A percentile compares a stretch with the other conserved stretches of the same genome.
Conservation (phyloP, 306 rosid species). For the Erythrophleum fordii region DNA sequence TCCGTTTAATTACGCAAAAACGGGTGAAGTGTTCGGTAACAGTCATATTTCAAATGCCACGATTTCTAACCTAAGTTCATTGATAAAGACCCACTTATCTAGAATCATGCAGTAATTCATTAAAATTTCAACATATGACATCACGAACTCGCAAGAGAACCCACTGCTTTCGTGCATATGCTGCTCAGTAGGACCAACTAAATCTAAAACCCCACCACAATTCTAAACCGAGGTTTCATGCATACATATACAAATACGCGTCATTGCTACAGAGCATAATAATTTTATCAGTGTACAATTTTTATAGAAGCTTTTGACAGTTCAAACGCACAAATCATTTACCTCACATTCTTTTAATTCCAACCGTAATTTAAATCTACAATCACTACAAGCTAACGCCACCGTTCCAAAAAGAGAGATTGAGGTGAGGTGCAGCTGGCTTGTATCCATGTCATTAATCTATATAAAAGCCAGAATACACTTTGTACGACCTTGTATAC, state of each 20-base stretch:
- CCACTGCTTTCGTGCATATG: neutral
- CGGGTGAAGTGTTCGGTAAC: conserved; percentile 39
- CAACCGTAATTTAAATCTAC: neutral
- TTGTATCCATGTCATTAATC: neutral
- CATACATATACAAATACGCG: neutral
- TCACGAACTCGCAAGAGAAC: conserved; percentile 15
- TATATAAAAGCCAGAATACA: neutral
- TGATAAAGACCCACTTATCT: conserved; percentile 7
- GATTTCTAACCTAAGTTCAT: conserved; percentile 32
- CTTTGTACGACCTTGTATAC: neutral
- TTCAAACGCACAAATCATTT: neutral
- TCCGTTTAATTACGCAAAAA: conserved; percentile 22
- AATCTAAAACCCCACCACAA: neutral
- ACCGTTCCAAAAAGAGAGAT: neutral
- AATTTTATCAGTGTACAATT: neutral
- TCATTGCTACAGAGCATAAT: neutral
- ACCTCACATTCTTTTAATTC: neutral
- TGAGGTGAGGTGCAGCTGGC: neutral
- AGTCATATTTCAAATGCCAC: conserved; percentile 37
- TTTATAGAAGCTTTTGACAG: neutral
- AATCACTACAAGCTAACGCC: neutral
- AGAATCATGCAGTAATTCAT: neutral
- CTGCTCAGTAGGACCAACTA: neutral
- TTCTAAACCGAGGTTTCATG: neutral
- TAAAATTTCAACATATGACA: neutral